Evolutionary conservation across 768 basidiomycete species (phyloP).

Genomic region (Suillus bovinus): DNA sequence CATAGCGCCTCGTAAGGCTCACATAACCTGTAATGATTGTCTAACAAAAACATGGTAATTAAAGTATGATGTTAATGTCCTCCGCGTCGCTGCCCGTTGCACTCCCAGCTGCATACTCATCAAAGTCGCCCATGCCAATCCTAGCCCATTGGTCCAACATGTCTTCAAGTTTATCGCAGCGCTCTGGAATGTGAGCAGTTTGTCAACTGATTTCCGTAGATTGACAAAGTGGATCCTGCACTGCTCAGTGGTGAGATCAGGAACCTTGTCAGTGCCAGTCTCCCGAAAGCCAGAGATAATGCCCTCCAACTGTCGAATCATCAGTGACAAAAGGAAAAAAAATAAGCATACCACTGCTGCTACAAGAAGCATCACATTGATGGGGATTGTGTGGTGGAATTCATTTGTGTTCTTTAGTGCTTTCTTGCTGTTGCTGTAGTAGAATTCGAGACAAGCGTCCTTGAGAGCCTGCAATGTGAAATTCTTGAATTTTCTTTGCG

Average conservation of each 20-base stretch:
- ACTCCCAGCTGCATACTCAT: too few species aligned
- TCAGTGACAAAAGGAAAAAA: background rate
- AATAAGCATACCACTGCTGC: background rate
- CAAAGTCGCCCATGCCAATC: too few species aligned
- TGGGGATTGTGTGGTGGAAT: background rate
- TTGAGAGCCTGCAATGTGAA: background rate
- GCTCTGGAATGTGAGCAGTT: background rate
- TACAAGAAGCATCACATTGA: background rate
- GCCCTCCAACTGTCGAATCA: background rate
- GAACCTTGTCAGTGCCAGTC: background rate
- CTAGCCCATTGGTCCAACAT: too few species aligned
- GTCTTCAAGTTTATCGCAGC: too few species aligned
- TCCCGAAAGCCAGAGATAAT: background rate
- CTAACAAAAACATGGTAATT: too few species aligned
- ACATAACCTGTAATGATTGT: too few species aligned
- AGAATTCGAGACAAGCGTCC: background rate
- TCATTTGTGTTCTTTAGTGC: background rate
- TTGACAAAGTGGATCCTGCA: background rate
- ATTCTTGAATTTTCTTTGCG: background rate
- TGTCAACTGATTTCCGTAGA: background rate
- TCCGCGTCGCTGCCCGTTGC: too few species aligned
- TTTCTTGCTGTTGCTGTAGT: background rate
- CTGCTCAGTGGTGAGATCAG: background rate
- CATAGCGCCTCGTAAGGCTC: too few species aligned
- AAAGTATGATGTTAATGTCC: too few species aligned